Evolutionary conservation across 352 stramenopile species (phyloP).

Genomic region (Pythium biforme): DNA sequence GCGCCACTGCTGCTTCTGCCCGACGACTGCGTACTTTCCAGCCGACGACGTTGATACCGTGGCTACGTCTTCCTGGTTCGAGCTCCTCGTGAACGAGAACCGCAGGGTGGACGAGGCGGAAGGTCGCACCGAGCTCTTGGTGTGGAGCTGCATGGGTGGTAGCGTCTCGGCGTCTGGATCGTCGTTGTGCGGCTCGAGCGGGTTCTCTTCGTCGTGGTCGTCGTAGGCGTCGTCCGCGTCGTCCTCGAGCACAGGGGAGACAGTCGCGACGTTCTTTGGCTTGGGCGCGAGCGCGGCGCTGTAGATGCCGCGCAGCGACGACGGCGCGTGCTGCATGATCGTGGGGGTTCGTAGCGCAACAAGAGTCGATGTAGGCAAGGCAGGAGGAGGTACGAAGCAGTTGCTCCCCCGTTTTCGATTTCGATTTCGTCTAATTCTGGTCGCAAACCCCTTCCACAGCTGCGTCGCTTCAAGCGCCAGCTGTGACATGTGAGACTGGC

Average conservation of each 20-base stretch:
- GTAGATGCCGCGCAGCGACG: constrained; percentile 44
- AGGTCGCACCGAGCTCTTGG: constrained; percentile 23
- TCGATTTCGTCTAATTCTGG: background rate
- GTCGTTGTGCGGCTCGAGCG: constrained; percentile 25
- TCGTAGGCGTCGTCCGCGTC: constrained; percentile 22
- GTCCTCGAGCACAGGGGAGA: constrained; percentile 46
- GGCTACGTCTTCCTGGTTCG: constrained; percentile 37
- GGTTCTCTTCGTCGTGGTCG: constrained; percentile 29
- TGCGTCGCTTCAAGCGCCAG: background rate
- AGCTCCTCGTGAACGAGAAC: constrained; percentile 32
- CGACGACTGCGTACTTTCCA: constrained; percentile 50
- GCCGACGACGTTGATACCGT: constrained; percentile 15
- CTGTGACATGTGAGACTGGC: background rate
- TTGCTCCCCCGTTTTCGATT: too few relatives aligned
- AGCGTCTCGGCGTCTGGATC: constrained; percentile 1
- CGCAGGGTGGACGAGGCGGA: constrained; percentile 16
- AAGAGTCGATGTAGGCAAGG: too few relatives aligned
- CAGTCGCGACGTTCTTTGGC: constrained; percentile 47
- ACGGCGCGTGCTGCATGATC: constrained; percentile 37
- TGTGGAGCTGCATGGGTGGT: constrained; percentile 18
- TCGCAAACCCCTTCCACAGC: background rate
- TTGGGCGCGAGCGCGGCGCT: constrained; percentile 30
- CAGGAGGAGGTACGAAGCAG: too few relatives aligned
- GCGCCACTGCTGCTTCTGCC: constrained; percentile 67
- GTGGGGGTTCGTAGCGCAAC: too few relatives aligned